Evolutionary conservation across 129 eudicot genomes (phyloP), one percentile per base, ranked within the genome.

Genomic region (Ambrosia trifida): DNA sequence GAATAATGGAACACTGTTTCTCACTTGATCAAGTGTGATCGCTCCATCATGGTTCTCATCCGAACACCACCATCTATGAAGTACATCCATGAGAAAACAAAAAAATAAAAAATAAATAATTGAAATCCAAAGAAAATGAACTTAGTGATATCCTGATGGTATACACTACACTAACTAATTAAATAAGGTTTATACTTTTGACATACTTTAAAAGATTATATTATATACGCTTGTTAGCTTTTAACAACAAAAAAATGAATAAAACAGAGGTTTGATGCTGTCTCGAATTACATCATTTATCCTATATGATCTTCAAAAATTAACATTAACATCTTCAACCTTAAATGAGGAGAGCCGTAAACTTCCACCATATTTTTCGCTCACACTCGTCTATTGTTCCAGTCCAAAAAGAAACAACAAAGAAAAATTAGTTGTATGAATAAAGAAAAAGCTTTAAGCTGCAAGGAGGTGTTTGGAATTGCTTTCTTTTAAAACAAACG

Each of bases 301-400:
- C 53, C 67, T 24, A 24, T 24, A 50, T 50, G 16, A 53, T 30
- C 43, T 20, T 11, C 18, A 16, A 14, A 46, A 43, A 69, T 24
- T 24, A 24, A 24, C 28, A 1, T 17, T 10, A 11, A 0, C 11
- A 41, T 1, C 36, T 74, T 28, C 16, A 24, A 24, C 35, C 36
- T 68, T 70, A 80, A 45, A 84, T 63, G 36, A 56, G 20, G 43
- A 92, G 83, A 24, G 28, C 28, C 28, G 28, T 24, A 24, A 1
- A 69, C 64, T 82, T 71, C 96, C 98, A 11, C 98, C 96, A 69
- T 92, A 89, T 19, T 71, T 72, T 70, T 89, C 95, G 41, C 84
- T 70, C 60, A 92, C 79, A 35, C 57, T 63, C 70, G 73, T 86
- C 98, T 92, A 72, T 57, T 73, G 62, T 38, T 66, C 46, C 41